Conservation (phyloP, 139 green algal species). For the Chlamydomonas applanata region DNA sequence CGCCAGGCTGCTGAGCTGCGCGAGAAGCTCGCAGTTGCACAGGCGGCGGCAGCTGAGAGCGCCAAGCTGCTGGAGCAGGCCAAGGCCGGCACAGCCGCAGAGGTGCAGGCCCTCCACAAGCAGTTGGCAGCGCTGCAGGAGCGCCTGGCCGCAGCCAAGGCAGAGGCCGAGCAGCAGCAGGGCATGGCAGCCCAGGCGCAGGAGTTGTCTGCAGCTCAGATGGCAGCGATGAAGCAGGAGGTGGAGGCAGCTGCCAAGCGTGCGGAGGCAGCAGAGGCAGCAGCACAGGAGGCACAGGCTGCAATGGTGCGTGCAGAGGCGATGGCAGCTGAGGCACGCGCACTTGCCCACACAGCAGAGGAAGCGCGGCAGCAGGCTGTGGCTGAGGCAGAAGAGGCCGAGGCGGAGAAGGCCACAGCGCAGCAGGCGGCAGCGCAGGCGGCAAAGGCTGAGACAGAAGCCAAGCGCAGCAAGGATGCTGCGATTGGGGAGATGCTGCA, state of each 20-base stretch:
- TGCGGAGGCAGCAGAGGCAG: neutral
- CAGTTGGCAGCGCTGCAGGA: neutral
- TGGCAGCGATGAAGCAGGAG: neutral
- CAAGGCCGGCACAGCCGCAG: neutral
- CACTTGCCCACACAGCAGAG: neutral
- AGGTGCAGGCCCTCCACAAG: neutral
- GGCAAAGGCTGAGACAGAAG: neutral
- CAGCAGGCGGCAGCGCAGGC: neutral
- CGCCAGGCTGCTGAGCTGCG: neutral
- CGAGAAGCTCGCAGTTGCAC: neutral
- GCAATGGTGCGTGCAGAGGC: no score
- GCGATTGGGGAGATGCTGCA: no score
- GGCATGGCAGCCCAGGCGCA: neutral
- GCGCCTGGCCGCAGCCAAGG: neutral
- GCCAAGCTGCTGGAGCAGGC: slow-evolving; percentile 8
- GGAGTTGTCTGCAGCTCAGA: neutral
- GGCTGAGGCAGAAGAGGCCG: neutral
- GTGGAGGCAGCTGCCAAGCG: no score
- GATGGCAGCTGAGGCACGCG: no score
- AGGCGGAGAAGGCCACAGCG: neutral
- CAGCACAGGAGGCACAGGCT: neutral
- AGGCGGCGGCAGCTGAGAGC: neutral
- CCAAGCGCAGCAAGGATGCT: neutral
- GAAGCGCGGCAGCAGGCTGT: neutral
- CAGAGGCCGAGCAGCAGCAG: neutral